These are phyloP conservation scores for Glutinoglossum americanum DNA, from an alignment of 495 filamentous ascomycete species.

Conservation along the genomic window DNA sequence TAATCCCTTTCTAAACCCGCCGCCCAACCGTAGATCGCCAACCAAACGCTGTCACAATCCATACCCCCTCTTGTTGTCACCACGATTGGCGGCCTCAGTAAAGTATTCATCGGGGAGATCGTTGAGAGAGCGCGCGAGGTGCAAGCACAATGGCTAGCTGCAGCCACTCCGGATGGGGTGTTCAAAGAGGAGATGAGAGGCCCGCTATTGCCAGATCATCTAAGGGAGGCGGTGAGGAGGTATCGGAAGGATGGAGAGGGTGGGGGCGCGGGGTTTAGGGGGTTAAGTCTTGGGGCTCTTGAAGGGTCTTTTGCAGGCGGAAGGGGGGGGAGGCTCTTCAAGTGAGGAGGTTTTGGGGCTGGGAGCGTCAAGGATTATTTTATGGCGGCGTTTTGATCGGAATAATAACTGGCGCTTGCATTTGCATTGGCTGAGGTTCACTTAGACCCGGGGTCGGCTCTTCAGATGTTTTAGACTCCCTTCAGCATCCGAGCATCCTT, in stretches of 20 bases:
- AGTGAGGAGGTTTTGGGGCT: constrained; percentile 10
- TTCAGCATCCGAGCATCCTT: no score
- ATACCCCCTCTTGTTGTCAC: constrained; percentile 58
- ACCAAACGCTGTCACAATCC: constrained; percentile 75
- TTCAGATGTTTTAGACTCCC: no score
- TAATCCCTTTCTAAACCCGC: background rate
- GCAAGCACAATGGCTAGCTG: constrained; percentile 53
- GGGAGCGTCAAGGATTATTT: background rate
- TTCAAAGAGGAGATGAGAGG: constrained; percentile 20
- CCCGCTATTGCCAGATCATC: constrained; percentile 59
- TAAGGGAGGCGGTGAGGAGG: constrained; percentile 57
- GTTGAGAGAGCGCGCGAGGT: constrained; percentile 62
- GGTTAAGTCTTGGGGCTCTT: constrained; percentile 37
- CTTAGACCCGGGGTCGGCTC: no score
- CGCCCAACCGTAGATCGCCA: constrained; percentile 15
- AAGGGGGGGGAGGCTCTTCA: constrained; percentile 19
- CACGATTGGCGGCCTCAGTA: constrained; percentile 60
- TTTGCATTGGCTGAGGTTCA: no score
- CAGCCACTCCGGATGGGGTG: constrained; percentile 9
- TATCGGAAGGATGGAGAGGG: constrained; percentile 41
- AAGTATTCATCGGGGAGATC: constrained; percentile 66
- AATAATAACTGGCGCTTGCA: no score
- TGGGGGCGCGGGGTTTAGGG: constrained; percentile 51
- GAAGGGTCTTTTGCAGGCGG: constrained; percentile 13
- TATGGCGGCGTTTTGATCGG: background rate